Evolutionary conservation across 495 filamentous ascomycete species (phyloP).

Genomic region (Penicillium pulvis): DNA sequence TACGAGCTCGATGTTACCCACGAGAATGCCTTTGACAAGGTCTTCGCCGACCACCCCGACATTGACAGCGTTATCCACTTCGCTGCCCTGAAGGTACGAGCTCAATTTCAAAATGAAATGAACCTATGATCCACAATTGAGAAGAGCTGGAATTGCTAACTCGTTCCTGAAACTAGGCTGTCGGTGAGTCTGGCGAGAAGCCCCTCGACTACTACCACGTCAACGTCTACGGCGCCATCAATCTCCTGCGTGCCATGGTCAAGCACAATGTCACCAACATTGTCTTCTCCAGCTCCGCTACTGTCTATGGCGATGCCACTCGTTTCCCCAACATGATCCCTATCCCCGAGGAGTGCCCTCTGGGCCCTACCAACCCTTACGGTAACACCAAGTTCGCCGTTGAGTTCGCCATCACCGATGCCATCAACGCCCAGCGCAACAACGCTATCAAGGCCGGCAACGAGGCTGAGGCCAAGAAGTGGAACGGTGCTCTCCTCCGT

Average conservation of each 20-base stretch:
- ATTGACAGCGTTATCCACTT: constrained; percentile 99
- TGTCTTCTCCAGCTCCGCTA: constrained; percentile 95
- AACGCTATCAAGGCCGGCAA: constrained; percentile 80
- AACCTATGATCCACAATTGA: background rate
- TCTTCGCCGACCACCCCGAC: constrained; percentile 85
- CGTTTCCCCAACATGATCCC: constrained; percentile 97
- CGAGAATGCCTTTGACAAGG: constrained; percentile 76
- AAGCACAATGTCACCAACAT: constrained; percentile 91
- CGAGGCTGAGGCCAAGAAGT: constrained; percentile 64
- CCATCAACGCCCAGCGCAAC: constrained; percentile 83
- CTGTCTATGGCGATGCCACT: constrained; percentile 97
- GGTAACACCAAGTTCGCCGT: constrained; percentile 92
- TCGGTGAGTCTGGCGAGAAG: constrained; percentile 93
- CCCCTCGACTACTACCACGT: constrained; percentile 97
- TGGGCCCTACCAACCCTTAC: constrained; percentile 96
- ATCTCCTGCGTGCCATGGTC: constrained; percentile 84
- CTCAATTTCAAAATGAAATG: background rate
- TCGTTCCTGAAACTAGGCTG: constrained; percentile 61
- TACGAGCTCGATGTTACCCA: constrained; percentile 86
- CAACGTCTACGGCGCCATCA: constrained; percentile 92
- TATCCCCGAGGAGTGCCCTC: constrained; percentile 94
- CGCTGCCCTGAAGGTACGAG: constrained; percentile 88
- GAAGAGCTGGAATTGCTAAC: constrained; percentile 11
- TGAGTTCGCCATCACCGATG: constrained; percentile 87
- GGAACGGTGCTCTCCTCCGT: constrained; percentile 90